phyloP scores from a whole-genome alignment of 2,329 filamentous ascomycete species.

The Trichoderma endophyticum region DNA sequence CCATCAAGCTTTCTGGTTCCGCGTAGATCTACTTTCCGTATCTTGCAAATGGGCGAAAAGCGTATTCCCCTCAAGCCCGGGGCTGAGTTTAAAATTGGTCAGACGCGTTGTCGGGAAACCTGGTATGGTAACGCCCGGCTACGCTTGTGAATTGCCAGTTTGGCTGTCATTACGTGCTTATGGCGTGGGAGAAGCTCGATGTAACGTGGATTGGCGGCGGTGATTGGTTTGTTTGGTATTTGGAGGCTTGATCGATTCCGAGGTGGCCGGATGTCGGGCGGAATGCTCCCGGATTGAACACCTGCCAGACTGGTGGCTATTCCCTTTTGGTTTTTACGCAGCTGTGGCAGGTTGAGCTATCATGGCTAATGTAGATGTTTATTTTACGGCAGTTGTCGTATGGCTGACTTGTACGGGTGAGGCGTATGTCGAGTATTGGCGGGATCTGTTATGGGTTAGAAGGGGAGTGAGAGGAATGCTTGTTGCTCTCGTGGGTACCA shows the following conservation, averaged over 20 bases:
- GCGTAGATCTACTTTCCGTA: background rate
- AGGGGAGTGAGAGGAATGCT: background rate
- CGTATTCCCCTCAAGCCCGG: background rate
- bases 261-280: background rate
- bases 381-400: background rate
- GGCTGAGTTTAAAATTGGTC: background rate
- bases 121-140: background rate
- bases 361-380: background rate
- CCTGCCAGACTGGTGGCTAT: background rate
- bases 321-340: background rate
- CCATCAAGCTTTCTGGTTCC: background rate
- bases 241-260: background rate
- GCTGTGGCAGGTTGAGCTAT: background rate
- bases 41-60: background rate
- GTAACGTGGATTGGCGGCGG: background rate
- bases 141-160: background rate
- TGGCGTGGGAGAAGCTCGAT: background rate
- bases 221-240: background rate
- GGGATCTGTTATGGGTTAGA: background rate
- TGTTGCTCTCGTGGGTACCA: background rate
- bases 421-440: background rate
- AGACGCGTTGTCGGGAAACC: background rate
- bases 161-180: constrained; percentile 1
- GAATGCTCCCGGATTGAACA: background rate
- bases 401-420: background rate